Conservation (phyloP, 176 grass and related monocot species). For the Paspalum vaginatum region DNA sequence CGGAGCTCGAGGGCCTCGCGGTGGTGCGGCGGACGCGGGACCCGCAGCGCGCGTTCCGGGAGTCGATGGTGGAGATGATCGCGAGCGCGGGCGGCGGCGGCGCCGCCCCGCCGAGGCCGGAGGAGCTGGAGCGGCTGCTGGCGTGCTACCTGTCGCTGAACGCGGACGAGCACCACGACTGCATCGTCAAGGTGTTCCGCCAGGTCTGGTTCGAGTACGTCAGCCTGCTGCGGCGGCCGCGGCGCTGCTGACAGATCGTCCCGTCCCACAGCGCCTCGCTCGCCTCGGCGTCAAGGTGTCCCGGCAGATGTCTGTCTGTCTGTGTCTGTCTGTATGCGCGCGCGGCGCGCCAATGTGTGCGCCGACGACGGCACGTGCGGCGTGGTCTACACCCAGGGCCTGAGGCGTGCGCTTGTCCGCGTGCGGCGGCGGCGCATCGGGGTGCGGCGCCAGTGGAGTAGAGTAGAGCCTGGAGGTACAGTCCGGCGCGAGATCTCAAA, state of each 20-base stretch:
- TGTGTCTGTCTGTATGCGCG: too few relatives aligned
- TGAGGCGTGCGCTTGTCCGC: background rate
- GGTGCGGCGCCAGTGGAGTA: background rate
- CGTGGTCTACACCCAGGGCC: too few relatives aligned
- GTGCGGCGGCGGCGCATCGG: background rate
- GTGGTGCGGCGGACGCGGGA: slow-evolving; percentile 78
- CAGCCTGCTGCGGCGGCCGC: slow-evolving; percentile 25
- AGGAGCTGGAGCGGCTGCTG: slow-evolving; percentile 80
- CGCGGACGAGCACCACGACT: slow-evolving; percentile 80
- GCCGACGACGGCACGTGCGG: too few relatives aligned
- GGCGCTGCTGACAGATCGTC: slow-evolving; percentile 5
- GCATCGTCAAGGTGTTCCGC: slow-evolving; percentile 86
- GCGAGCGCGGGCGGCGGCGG: slow-evolving; percentile 40
- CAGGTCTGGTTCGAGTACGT: slow-evolving; percentile 74
- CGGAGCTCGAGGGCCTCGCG: slow-evolving; percentile 56
- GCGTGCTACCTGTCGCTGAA: slow-evolving; percentile 89
- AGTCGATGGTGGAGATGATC: slow-evolving; percentile 92
- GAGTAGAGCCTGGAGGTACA: background rate
- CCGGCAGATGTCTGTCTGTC: too few relatives aligned
- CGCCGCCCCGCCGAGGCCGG: slow-evolving; percentile 36
- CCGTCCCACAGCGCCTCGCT: too few relatives aligned
- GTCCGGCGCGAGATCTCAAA: background rate
- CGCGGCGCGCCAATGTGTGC: too few relatives aligned
- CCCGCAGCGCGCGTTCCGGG: slow-evolving; percentile 73
- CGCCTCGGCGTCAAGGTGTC: too few relatives aligned